A percentile compares a stretch with the other conserved stretches of the same genome.
phyloP scores from a whole-genome alignment of 2,329 filamentous ascomycete genomes.

The Cladophialophora chaetospira region DNA sequence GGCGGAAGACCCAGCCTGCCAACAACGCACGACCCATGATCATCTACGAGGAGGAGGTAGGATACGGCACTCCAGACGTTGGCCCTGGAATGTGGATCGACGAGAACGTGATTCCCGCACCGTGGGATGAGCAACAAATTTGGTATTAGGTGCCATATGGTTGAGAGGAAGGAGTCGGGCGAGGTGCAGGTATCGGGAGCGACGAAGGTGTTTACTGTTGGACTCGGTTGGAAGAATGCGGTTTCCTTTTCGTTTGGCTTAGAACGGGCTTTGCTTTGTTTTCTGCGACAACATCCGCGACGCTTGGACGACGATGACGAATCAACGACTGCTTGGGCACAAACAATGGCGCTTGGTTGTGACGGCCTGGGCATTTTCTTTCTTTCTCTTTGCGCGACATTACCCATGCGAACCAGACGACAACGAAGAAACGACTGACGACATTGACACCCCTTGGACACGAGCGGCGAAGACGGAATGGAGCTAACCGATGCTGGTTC shows the following conservation, averaged over 20 bases:
- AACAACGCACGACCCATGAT: not conserved
- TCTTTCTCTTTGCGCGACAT: not conserved
- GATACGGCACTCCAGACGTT: not conserved
- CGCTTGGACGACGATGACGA: not conserved
- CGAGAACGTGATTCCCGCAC: not conserved
- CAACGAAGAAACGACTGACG: constrained; percentile 2
- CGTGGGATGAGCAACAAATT: constrained; percentile 11
- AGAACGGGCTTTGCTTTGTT: not conserved
- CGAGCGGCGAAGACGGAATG: not conserved
- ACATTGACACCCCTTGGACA: not conserved
- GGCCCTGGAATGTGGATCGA: constrained; percentile 3
- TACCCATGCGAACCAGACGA: not conserved
- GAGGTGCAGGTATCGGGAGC: too few relatives aligned
- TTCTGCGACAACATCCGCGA: not conserved
- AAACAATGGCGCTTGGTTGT: not conserved
- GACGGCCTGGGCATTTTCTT: not conserved
- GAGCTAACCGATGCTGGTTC: not conserved
- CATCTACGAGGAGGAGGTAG: not conserved
- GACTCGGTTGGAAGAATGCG: not conserved
- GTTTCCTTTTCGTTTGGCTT: not conserved
- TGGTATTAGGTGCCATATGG: constrained; percentile 11
- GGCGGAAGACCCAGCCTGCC: constrained; percentile 2
- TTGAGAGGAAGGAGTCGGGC: not conserved
- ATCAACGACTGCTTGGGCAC: not conserved
- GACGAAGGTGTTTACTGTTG: not conserved